Evolutionary conservation across 768 basidiomycete species (phyloP).

Genomic region (Auricularia auricula-judae): DNA sequence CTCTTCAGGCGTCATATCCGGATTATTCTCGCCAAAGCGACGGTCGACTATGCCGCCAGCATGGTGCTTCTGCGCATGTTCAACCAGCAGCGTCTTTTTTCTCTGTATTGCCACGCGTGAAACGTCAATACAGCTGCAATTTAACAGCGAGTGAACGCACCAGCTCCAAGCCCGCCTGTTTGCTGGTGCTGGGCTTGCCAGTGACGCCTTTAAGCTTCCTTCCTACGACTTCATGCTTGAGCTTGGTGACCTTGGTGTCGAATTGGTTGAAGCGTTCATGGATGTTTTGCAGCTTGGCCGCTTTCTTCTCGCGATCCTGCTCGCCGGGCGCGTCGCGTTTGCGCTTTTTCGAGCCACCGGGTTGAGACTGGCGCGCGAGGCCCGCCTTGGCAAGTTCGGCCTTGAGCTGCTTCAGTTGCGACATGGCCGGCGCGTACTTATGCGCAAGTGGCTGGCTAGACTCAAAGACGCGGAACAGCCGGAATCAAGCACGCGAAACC

Average conservation of each 20-base stretch:
- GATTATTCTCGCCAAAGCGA: slow-evolving; percentile 93
- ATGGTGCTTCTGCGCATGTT: slow-evolving; percentile 69
- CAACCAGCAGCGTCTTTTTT: slow-evolving; percentile 79
- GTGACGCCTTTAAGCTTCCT: slow-evolving; percentile 70
- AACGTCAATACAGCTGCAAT: slow-evolving; percentile 4
- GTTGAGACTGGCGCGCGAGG: slow-evolving; percentile 45
- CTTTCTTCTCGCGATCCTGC: slow-evolving; percentile 73
- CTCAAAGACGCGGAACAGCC: not conserved
- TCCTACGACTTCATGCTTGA: slow-evolving; percentile 89
- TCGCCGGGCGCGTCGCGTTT: slow-evolving; percentile 47
- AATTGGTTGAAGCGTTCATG: slow-evolving; percentile 85
- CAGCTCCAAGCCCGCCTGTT: slow-evolving; percentile 84
- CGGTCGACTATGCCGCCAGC: slow-evolving; percentile 87
- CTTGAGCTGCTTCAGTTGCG: slow-evolving; percentile 87
- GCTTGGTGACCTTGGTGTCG: slow-evolving; percentile 83
- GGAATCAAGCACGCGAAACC: not conserved
- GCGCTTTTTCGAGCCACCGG: slow-evolving; percentile 48
- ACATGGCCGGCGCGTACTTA: slow-evolving; percentile 17
- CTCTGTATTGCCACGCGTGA: slow-evolving; percentile 36
- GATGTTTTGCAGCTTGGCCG: slow-evolving; percentile 73
- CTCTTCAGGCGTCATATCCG: slow-evolving; percentile 87
- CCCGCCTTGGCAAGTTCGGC: slow-evolving; percentile 72
- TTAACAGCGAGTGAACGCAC: slow-evolving; percentile 29
- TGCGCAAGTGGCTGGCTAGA: not conserved
- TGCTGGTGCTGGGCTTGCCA: slow-evolving; percentile 79